A percentile compares a stretch with the other conserved stretches of the same genome.
Conservation (phyloP, 2,329 filamentous ascomycete genomes). For the Diaporthe sp. region DNA sequence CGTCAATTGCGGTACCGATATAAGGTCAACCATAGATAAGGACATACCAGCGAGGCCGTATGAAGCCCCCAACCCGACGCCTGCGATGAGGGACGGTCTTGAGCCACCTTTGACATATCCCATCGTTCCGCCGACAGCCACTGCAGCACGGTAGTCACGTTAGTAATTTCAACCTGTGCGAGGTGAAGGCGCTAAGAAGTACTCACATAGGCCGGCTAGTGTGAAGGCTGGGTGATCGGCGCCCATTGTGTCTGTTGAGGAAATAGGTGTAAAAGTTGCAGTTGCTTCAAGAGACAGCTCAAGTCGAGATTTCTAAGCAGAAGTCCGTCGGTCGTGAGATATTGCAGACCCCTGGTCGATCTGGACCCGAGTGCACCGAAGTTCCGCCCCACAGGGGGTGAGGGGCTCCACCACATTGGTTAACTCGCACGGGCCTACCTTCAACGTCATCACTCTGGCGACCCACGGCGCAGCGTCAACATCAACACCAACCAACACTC, state of each 20-base stretch:
- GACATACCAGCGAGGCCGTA: conserved; percentile 50
- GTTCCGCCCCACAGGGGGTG: not conserved
- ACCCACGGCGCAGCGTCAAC: conserved; percentile 16
- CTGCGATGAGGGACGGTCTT: conserved; percentile 52
- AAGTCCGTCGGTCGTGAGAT: not conserved
- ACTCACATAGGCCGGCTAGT: conserved; percentile 51
- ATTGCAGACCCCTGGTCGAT: not conserved
- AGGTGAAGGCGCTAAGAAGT: too few relatives aligned
- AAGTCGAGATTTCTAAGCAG: conserved; percentile 2
- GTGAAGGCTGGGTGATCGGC: conserved; percentile 59
- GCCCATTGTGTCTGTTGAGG: conserved; percentile 33
- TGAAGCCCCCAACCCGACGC: conserved; percentile 50
- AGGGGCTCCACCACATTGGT: not conserved
- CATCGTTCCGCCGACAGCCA: conserved; percentile 52
- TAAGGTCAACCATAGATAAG: not conserved
- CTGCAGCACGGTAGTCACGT: conserved; percentile 43
- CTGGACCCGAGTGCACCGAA: not conserved
- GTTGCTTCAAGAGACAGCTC: not conserved
- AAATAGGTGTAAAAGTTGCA: not conserved
- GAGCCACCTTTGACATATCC: conserved; percentile 50
- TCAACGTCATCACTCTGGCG: conserved; percentile 31
- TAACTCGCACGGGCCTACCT: conserved; percentile 20
- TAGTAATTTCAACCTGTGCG: not conserved
- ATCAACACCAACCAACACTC: conserved; percentile 9
- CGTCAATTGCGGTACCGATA: not conserved